These are phyloP conservation scores for Crithidia expoeki DNA, from an alignment of 208 protist species.

Conservation along the genomic window DNA sequence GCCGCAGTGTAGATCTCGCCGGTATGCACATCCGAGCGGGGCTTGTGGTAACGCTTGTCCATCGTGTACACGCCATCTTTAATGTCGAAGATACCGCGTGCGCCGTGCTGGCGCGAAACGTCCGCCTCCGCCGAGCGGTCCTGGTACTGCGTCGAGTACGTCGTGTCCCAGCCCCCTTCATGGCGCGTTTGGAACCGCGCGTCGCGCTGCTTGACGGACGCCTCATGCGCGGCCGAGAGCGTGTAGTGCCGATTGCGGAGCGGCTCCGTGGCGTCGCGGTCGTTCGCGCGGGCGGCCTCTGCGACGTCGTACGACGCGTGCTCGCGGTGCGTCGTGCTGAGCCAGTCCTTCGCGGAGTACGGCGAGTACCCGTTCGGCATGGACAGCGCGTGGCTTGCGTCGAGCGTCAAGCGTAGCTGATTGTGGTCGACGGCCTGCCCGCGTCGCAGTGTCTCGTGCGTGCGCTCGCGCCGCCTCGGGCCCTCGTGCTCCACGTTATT, in stretches of 20 bases:
- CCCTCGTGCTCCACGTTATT: constrained; percentile 87
- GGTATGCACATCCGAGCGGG: constrained; percentile 72
- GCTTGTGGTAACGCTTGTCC: constrained; percentile 80
- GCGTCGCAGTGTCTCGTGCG: constrained; percentile 51
- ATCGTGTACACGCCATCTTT: constrained; percentile 87
- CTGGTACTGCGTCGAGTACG: constrained; percentile 73
- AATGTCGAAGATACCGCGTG: constrained; percentile 78
- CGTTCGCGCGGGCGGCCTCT: constrained; percentile 59
- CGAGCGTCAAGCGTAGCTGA: constrained; percentile 52
- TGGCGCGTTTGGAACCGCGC: constrained; percentile 46
- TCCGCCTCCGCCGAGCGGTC: constrained; percentile 64
- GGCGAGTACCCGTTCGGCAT: constrained; percentile 74
- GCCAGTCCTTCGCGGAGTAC: constrained; percentile 76
- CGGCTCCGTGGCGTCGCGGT: constrained; percentile 60
- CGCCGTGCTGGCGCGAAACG: constrained; percentile 63
- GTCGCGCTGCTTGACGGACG: constrained; percentile 46
- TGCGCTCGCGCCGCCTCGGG: constrained; percentile 65
- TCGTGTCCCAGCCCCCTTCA: constrained; percentile 61
- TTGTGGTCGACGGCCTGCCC: constrained; percentile 57
- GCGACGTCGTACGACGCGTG: constrained; percentile 78
- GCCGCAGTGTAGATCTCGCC: constrained; percentile 76
- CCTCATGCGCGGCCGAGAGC: constrained; percentile 58
- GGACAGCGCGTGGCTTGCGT: constrained; percentile 39
- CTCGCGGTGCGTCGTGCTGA: constrained; percentile 85
- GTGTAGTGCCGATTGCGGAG: constrained; percentile 76